A percentile compares a stretch with the other conserved stretches of the same genome.
These are phyloP conservation scores for Tolypocladium ovalisporum DNA, from an alignment of 2,329 filamentous ascomycete genomes.

Conservation along the genomic window DNA sequence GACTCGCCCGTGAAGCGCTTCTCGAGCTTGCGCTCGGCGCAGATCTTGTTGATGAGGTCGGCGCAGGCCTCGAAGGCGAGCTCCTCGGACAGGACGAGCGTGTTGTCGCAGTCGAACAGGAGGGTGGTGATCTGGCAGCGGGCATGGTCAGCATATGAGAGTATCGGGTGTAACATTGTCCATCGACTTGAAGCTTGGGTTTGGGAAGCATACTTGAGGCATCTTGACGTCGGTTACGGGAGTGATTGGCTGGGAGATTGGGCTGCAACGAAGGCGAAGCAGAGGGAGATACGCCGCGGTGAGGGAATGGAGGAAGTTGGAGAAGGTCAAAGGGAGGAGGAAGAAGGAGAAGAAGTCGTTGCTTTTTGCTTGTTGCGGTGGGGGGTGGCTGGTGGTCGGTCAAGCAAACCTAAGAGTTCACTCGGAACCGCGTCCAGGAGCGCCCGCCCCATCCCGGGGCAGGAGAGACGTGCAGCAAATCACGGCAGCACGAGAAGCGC, in stretches of 20 bases:
- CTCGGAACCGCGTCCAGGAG: neutral
- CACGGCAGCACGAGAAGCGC: neutral
- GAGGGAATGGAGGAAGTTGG: neutral
- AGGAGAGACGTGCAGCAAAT: neutral
- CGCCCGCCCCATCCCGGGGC: neutral
- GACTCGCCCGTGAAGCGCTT: slow-evolving; percentile 66
- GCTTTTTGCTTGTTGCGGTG: neutral
- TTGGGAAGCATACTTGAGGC: neutral
- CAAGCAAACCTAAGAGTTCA: neutral
- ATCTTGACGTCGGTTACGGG: neutral
- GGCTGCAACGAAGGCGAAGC: neutral
- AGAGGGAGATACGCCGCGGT: neutral
- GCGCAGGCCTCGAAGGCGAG: slow-evolving; percentile 88
- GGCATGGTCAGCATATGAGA: neutral
- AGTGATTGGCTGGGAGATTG: neutral
- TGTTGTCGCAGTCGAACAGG: slow-evolving; percentile 80
- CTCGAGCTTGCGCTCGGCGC: slow-evolving; percentile 50
- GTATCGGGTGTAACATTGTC: neutral
- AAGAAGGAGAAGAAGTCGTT: neutral
- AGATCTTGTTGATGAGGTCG: slow-evolving; percentile 78
- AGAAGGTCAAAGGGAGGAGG: neutral
- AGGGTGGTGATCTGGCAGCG: slow-evolving; percentile 49
- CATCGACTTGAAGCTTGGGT: neutral
- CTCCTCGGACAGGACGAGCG: slow-evolving; percentile 82
- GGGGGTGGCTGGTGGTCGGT: neutral